Evolutionary conservation across 1,284 basidiomycete species (phyloP), one percentile per base, ranked within the genome.

Genomic region (Heterobasidion occidentale): DNA sequence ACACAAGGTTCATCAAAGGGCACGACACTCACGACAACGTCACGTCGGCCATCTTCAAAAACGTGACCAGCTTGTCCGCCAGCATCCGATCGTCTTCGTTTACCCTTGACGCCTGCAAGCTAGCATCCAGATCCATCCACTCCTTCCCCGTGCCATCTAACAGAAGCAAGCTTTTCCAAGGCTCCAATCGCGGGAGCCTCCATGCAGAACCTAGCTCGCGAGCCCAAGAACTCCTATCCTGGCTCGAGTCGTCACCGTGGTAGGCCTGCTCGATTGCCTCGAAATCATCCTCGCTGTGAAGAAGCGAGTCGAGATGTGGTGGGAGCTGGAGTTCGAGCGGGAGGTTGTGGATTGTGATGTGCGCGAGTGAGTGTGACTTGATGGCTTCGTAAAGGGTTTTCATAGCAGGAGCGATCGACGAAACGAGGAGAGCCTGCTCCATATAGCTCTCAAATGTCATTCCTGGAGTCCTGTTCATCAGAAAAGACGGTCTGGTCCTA

Each of bases 161-260:
- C 20, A 94, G 77, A 6, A 98, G 72, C 17, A 98, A 69, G 35
- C 92, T 91, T 68, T 96, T 94, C 95, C 95, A 98, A 3, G 95
- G 94, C n/a, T 85, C 78, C 9, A 98, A 74, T 9, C 80, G 73
- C 7, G 88, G 88, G 1, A 91, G 73, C 46, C 78, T 76, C 84
- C 87, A 89, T 1, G 86, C 87, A 59, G 82, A 74, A 62, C 71
- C 77, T 71, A 89, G 76, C 52, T 86, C 84, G 33, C 74, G 75
- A n/a, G 84, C 85, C 88, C 88, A 89, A 6, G 75, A 70, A 54
- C 77, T 79, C 0, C 61, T 56, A 17, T 65, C 63, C 20, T 58
- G 61, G 52, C 60, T 59, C 42, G 76, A 73, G 49, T 78, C 80
- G 1, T 81, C 80, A 17, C 78, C 73, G 36, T 84, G 83, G 46